Conservation (phyloP, 805 yeast genomes). For the Jamesozyma rosinii region DNA sequence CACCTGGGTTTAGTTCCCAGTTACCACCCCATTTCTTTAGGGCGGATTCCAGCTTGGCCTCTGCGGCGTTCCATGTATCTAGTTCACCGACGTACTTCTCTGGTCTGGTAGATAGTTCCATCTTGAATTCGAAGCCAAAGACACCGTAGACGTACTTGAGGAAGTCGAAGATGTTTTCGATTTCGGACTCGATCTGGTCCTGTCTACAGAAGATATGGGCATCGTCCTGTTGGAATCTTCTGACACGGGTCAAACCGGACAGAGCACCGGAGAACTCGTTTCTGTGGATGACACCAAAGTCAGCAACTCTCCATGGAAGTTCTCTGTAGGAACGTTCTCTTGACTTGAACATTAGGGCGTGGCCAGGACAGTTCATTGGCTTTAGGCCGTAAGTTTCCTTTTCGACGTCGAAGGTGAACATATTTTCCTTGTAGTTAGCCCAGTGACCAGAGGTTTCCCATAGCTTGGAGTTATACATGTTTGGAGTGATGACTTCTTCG, state of each 20-base stretch:
- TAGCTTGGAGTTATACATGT: constrained; percentile 92
- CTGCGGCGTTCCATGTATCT: constrained; percentile 91
- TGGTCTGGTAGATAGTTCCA: constrained; percentile 96
- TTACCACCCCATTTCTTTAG: constrained; percentile 76
- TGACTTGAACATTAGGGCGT: constrained; percentile 83
- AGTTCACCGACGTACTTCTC: constrained; percentile 92
- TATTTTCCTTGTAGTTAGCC: constrained; percentile 94
- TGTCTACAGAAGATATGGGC: constrained; percentile 95
- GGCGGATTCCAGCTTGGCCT: constrained; percentile 70
- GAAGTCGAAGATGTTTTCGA: constrained; percentile 76
- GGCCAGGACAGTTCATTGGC: constrained; percentile 92
- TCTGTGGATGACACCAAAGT: constrained; percentile 94
- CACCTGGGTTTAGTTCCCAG: constrained; percentile 95
- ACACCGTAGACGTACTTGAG: constrained; percentile 77
- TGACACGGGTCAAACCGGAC: constrained; percentile 90
- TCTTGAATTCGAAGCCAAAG: constrained; percentile 89
- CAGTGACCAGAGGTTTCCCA: constrained; percentile 99
- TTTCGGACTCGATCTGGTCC: constrained; percentile 83
- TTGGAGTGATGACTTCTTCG: constrained; percentile 97
- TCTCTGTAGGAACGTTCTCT: constrained; percentile 95
- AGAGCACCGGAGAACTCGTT: constrained; percentile 94
- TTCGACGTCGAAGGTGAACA: constrained; percentile 95
- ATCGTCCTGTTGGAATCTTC: constrained; percentile 98
- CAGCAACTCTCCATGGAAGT: constrained; percentile 98
- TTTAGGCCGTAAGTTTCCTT: constrained; percentile 90